Percentiles rank a stretch among this genome's conserved stretches.
Conservation (phyloP, 495 filamentous ascomycete genomes). For the Aeminium ludgeri region DNA sequence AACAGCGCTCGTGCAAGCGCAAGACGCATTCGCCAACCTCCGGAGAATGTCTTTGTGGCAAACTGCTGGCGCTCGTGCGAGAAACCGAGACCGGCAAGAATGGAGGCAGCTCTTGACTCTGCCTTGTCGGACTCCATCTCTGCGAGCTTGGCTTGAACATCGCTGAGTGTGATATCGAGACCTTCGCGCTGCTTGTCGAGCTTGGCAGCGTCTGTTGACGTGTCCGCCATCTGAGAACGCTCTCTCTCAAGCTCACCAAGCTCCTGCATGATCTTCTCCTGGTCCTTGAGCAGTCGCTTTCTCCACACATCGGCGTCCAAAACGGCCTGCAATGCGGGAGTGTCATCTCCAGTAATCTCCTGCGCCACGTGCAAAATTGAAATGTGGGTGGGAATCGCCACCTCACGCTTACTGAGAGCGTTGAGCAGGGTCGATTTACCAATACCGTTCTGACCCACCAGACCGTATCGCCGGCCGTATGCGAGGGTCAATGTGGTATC, state of each 20-base stretch:
- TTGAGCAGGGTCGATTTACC: slow-evolving; percentile 92
- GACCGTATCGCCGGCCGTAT: slow-evolving; percentile 87
- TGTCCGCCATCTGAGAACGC: slow-evolving; percentile 65
- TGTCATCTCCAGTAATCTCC: slow-evolving; percentile 96
- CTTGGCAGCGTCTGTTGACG: slow-evolving; percentile 63
- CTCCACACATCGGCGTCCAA: slow-evolving; percentile 98
- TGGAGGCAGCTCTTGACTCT: slow-evolving; percentile 84
- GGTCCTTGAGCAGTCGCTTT: slow-evolving; percentile 82
- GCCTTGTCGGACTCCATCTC: slow-evolving; percentile 99
- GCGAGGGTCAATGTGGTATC: slow-evolving; percentile 82
- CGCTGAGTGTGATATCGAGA: slow-evolving; percentile 69
- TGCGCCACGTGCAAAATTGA: slow-evolving; percentile 98
- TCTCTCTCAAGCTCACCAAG: slow-evolving; percentile 67
- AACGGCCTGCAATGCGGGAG: slow-evolving; percentile 84
- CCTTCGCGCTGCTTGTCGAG: slow-evolving; percentile 79
- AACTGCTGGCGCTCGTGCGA: slow-evolving; percentile 82
- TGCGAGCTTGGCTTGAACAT: slow-evolving; percentile 79
- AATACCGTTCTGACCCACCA: slow-evolving; percentile 98
- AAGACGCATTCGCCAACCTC: slow-evolving; percentile 98
- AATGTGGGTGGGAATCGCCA: slow-evolving; percentile 88
- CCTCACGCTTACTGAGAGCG: slow-evolving; percentile 81
- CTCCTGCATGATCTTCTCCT: slow-evolving; percentile 78
- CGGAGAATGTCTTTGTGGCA: slow-evolving; percentile 94
- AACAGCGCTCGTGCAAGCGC: slow-evolving; percentile 89
- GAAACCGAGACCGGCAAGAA: slow-evolving; percentile 93